Base-by-base conservation (phyloP, 2,329 filamentous ascomycete genomes). In the Diaporthe sp. region DNA sequence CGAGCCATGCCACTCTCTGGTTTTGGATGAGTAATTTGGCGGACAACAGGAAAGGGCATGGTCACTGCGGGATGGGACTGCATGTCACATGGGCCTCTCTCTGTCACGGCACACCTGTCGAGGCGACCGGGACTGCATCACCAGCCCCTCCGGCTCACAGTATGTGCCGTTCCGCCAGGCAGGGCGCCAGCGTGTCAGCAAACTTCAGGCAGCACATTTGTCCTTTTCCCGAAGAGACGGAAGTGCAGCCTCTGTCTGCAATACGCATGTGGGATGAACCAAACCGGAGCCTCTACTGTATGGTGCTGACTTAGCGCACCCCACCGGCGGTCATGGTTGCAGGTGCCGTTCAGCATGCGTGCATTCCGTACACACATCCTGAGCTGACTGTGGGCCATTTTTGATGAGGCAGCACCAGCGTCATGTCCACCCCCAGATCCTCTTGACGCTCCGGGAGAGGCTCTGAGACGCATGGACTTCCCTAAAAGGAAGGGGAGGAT, bases 381-480 rank as follows among this genome's bases (percentile, higher is more conserved):
- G 62, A 68, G 46, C 62, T 70, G 65, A 70, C 49, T 42, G 65
- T 55, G 65, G 65, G 49, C 65, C 65, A 10, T 7, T 25, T 70
- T 70, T 55, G 65, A 70, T 62, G 58, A 72, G 44, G 71, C 58
- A 51, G 25, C 34, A 42, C 25, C 71, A 34, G 46, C 31, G 42
- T 62, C 58, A 65, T 51, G 22, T 28, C 71, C n/a, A 65, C 42
- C 34, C 46, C 46, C 39, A 39, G 46, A 65, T 60, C 58, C 42
- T 73, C 58, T 55, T 42, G 34, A 44, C 15, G 25, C 34, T 15
- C 28, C 42, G n/a, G 42, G 55, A 73, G 46, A 65, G 44, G 37
- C 34, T 70, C n/a, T 65, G 17, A 31, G 46, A 73, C 71, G 71
- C 71, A 73, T 73, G 71, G 71, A 57, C 58, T 73, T 73, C 71